Percentiles rank a stretch among this genome's conserved stretches.
phyloP scores from a whole-genome alignment of 805 yeast genomes.

The Starmerella kuoi region DNA sequence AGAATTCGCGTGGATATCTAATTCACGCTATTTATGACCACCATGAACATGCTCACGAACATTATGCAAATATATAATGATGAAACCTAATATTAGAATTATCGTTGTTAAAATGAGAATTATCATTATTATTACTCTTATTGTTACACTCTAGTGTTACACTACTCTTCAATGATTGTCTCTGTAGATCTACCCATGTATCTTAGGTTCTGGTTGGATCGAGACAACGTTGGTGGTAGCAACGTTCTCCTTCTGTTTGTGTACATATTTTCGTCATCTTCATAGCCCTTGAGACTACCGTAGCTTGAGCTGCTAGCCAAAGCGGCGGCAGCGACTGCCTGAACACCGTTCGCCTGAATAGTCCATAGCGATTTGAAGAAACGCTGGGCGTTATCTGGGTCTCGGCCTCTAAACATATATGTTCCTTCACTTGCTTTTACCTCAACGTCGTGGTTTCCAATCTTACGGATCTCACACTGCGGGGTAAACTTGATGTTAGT shows the following conservation, averaged over 20 bases:
- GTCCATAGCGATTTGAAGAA: slow-evolving; percentile 18
- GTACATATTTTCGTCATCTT: neutral
- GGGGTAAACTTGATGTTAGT: slow-evolving; percentile 10
- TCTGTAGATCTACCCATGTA: slow-evolving; percentile 15
- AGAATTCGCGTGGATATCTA: neutral
- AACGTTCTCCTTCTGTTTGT: slow-evolving; percentile 14
- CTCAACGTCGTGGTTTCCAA: slow-evolving; percentile 23
- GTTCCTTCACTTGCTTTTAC: slow-evolving; percentile 18
- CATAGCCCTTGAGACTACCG: neutral
- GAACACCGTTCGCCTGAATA: slow-evolving; percentile 14
- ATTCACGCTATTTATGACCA: too few relatives aligned
- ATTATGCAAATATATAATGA: too few relatives aligned
- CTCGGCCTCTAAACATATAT: slow-evolving; percentile 24
- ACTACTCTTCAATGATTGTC: slow-evolving; percentile 20
- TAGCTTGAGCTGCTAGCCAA: neutral
- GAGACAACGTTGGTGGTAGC: slow-evolving; percentile 18
- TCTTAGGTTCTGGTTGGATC: slow-evolving; percentile 9
- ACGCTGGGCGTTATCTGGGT: slow-evolving; percentile 17
- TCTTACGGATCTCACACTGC: slow-evolving; percentile 18
- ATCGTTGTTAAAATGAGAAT: too few relatives aligned
- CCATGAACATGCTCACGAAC: too few relatives aligned
- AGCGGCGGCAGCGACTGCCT: slow-evolving; percentile 3
- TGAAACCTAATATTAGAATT: too few relatives aligned
- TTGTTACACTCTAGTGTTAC: too few relatives aligned
- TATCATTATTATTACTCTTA: too few relatives aligned